phyloP scores from a whole-genome alignment of 2,329 filamentous ascomycete species.

The Dothideomycetes sp. region DNA sequence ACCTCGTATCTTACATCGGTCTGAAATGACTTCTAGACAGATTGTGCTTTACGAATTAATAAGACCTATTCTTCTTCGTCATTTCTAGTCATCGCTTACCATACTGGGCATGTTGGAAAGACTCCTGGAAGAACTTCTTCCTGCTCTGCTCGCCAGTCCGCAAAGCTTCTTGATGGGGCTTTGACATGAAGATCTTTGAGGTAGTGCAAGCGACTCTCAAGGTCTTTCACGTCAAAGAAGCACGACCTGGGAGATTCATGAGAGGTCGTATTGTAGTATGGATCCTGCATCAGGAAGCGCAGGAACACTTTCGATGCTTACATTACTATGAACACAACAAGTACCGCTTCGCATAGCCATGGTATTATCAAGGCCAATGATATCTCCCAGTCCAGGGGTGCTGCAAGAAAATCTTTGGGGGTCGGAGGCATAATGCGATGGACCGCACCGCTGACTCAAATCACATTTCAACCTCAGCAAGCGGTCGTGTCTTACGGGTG shows the following conservation, averaged over 20 bases:
- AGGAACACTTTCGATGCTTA: neutral
- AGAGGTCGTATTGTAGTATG: neutral
- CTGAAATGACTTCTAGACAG: conserved; percentile 3
- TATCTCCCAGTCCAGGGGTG: neutral
- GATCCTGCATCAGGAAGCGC: neutral
- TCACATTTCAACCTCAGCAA: neutral
- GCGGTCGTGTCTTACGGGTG: too few relatives aligned
- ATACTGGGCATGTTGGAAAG: neutral
- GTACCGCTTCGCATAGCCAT: neutral
- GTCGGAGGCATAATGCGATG: neutral
- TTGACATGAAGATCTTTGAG: neutral
- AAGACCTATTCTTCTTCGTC: neutral
- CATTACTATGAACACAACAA: neutral
- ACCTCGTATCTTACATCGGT: conserved; percentile 1
- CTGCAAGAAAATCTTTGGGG: neutral
- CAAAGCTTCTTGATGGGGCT: neutral
- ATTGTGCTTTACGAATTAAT: conserved; percentile 1
- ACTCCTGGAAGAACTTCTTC: neutral
- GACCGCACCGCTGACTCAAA: too few relatives aligned
- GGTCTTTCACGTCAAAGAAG: neutral
- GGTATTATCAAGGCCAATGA: neutral
- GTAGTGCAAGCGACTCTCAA: neutral
- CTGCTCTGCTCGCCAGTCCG: neutral
- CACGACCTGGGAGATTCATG: neutral
- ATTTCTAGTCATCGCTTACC: neutral